Percentiles rank a stretch among this genome's conserved stretches.
These are phyloP conservation scores for Ustilago cynodontis DNA, from an alignment of 1,284 basidiomycete genomes.

Conservation along the genomic window DNA sequence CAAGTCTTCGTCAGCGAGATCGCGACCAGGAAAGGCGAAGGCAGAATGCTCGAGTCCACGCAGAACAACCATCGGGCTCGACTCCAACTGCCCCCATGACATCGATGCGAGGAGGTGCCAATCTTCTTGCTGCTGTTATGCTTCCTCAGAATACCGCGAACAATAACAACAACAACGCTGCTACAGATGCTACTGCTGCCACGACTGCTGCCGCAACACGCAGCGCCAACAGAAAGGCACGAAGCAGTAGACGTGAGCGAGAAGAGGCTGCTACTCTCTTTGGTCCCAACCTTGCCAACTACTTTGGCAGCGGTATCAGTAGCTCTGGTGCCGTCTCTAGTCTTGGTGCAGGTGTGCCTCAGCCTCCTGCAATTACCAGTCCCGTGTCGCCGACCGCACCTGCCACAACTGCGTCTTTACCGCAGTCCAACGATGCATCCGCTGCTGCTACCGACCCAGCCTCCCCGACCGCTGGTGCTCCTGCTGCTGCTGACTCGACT, in stretches of 20 bases:
- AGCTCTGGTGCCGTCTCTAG: constrained; percentile 53
- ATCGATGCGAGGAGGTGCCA: constrained; percentile 12
- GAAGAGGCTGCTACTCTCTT: constrained; percentile 62
- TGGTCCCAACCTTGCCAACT: constrained; percentile 61
- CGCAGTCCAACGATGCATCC: neutral
- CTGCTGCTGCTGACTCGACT: constrained; percentile 1
- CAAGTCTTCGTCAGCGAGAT: constrained; percentile 49
- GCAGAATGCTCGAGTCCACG: constrained; percentile 25
- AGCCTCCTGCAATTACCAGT: constrained; percentile 19
- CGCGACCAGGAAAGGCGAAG: constrained; percentile 42
- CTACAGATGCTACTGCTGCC: neutral
- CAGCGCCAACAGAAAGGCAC: constrained; percentile 26
- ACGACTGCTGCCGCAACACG: constrained; percentile 11
- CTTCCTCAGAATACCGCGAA: constrained; percentile 8
- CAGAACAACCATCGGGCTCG: constrained; percentile 2
- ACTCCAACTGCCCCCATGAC: neutral
- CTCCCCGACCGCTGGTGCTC: neutral
- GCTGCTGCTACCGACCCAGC: constrained; percentile 5
- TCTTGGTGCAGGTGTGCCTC: constrained; percentile 26
- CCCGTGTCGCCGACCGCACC: constrained; percentile 23
- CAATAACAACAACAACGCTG: neutral
- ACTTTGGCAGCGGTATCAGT: constrained; percentile 60
- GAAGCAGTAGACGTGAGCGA: constrained; percentile 49
- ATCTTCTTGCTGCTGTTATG: constrained; percentile 20
- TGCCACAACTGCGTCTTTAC: neutral